Evolutionary conservation across 495 filamentous ascomycete genomes (phyloP), one percentile per base, ranked within the genome.

Genomic region (Penicillium paxilli): DNA sequence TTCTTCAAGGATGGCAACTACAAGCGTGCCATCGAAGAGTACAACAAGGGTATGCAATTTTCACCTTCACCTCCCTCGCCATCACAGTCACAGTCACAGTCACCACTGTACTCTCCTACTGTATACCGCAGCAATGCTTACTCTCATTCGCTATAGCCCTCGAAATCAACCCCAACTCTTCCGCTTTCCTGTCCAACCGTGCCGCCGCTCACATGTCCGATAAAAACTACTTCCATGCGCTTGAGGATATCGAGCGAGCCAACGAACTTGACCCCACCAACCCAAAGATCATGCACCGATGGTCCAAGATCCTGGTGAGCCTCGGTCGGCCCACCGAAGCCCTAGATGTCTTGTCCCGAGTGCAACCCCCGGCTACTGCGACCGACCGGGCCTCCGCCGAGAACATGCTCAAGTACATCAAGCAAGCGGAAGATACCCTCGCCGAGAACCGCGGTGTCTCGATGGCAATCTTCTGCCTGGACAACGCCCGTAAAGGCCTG

Each of bases 1-100:
- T 93, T 88, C 64, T 98, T 96, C 80, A 97, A 96, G 77, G 86
- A 89, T 52, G 87, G 86, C 62, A 87, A 97, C 58, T 98, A 92
- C 66, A 72, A 76, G 33, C 85, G 86, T 59, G 93, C 95, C 19
- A 89, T 97, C 63, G 82, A 89, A 57, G 90, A 96, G 66, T 98
- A 98, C 67, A 92, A 87, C 47, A 96, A 96, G 82, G 94, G 92
- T 96, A 71, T 55, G 72, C 60, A 28, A 47, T 52, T 44, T n/a
- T n/a, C n/a, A n/a, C 40, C 24, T 49, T 50, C 57, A 30, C 38
- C 42, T 19, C 20, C 20, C 35, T 41, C 10, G 2, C 47, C 24
- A 35, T 51, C 42, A n/a, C n/a, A n/a, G n/a, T n/a, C n/a, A n/a
- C n/a, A 17, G 41, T 44, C 49, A 51, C 47, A 44, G 30, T 23